These are phyloP conservation scores for Thielaviopsis musarum DNA, from an alignment of 2,329 filamentous ascomycete species.

Conservation along the genomic window DNA sequence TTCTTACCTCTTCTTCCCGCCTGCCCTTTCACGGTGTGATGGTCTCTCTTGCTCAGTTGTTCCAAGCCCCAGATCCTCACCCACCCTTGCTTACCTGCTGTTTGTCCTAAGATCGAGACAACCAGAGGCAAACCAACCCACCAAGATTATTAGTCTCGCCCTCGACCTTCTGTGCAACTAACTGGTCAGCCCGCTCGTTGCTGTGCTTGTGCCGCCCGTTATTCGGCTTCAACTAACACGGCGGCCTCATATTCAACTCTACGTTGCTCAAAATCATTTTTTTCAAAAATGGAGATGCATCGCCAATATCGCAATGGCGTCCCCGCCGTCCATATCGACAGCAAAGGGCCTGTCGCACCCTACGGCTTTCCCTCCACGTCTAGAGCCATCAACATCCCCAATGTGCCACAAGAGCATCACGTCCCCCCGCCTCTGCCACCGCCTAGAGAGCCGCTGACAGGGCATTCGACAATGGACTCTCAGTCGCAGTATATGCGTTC, in stretches of 20 bases:
- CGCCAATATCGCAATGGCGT: slow-evolving; percentile 11
- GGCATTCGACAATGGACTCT: neutral
- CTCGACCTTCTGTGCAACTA: neutral
- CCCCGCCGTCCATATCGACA: slow-evolving; percentile 12
- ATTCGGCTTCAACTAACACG: neutral
- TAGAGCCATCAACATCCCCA: slow-evolving; percentile 13
- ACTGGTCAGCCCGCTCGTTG: neutral
- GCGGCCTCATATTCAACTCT: neutral
- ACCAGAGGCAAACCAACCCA: neutral
- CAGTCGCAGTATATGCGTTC: neutral
- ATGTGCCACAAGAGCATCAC: slow-evolving; percentile 4
- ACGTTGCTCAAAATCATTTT: neutral
- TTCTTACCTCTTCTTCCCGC: neutral
- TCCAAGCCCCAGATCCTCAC: neutral
- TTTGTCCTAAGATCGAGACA: neutral
- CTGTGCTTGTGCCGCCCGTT: neutral
- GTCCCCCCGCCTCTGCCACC: slow-evolving; percentile 13
- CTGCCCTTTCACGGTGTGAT: neutral
- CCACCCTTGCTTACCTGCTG: neutral
- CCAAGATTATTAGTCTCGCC: neutral
- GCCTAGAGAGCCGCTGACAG: slow-evolving; percentile 10
- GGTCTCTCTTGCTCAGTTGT: neutral
- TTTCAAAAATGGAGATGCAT: slow-evolving; percentile 7
- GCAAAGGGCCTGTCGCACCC: slow-evolving; percentile 2
- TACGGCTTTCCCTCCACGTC: slow-evolving; percentile 4